Evolutionary conservation across 108 stramenopile genomes (phyloP).

Genomic region (Pseudonitzschia delicatissima): DNA sequence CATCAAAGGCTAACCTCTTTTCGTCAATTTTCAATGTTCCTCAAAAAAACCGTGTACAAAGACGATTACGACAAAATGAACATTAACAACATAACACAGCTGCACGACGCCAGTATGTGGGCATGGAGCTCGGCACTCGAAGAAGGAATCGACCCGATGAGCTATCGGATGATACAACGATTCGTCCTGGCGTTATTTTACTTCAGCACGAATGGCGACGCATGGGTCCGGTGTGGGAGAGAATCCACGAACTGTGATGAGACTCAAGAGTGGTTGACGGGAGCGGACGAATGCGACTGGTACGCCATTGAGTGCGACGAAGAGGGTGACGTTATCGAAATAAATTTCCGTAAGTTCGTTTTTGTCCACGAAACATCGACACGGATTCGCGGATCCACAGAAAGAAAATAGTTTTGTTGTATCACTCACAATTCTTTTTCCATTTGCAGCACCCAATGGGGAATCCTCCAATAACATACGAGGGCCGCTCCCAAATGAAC

Average conservation of each 20-base stretch:
- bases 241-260: constrained; percentile 13
- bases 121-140: too few relatives aligned
- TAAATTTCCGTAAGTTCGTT: constrained; percentile 31
- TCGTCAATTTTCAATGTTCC: too few relatives aligned
- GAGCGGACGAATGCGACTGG: constrained; percentile 35
- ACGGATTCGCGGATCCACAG: background rate
- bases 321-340: background rate
- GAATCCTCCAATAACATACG: constrained; percentile 12
- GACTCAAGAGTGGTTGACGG: constrained; percentile 18
- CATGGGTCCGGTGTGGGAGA: constrained; percentile 24
- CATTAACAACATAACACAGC: too few relatives aligned
- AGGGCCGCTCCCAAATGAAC: constrained; percentile 31
- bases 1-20: too few relatives aligned
- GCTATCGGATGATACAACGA: constrained; percentile 28
- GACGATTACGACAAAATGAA: too few relatives aligned
- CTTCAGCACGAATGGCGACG: constrained; percentile 33
- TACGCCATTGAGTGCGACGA: constrained; percentile 16
- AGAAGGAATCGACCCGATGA: too few relatives aligned
- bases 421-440: background rate
- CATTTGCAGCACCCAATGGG: constrained; percentile 9
- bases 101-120: too few relatives aligned
- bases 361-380: background rate
- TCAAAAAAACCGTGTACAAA: too few relatives aligned
- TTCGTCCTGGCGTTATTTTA: constrained; percentile 40
- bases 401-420: background rate